Percentiles rank a stretch among this genome's conserved stretches.
These are phyloP conservation scores for Ogataea thermomethanolica DNA, from an alignment of 805 yeast species.

Conservation along the genomic window DNA sequence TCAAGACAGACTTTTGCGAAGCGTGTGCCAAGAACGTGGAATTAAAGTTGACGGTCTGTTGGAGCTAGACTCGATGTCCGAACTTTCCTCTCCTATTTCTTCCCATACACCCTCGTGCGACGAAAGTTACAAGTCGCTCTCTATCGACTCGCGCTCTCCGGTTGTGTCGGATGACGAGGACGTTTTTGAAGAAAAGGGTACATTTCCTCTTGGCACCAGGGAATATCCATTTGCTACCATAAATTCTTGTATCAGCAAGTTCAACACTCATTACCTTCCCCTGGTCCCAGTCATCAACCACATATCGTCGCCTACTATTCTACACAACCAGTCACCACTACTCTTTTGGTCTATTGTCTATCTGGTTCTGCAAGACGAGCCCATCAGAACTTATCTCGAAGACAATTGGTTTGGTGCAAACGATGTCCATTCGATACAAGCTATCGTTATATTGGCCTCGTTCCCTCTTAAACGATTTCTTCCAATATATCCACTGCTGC, in stretches of 20 bases:
- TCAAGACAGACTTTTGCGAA: conserved; percentile 26
- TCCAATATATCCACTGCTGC: conserved; percentile 24
- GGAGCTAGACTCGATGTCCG: conserved; percentile 21
- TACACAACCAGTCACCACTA: conserved; percentile 22
- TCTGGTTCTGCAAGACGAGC: conserved; percentile 16
- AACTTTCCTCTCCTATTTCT: conserved; percentile 3
- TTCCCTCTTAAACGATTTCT: conserved; percentile 24
- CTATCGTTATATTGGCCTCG: conserved; percentile 25
- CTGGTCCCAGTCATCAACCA: conserved; percentile 26
- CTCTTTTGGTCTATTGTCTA: conserved; percentile 34
- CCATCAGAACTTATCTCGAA: conserved; percentile 17
- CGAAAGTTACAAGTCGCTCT: conserved; percentile 4
- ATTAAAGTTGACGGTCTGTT: conserved; percentile 31
- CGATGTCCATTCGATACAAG: conserved; percentile 17
- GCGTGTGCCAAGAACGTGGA: conserved; percentile 26
- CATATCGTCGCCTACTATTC: conserved; percentile 20
- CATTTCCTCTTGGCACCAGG: conserved; percentile 9
- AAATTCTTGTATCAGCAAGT: conserved; percentile 11
- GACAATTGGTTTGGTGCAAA: conserved; percentile 19
- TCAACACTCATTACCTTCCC: conserved; percentile 22
- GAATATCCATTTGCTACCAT: conserved; percentile 14
- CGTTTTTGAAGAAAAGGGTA: background rate
- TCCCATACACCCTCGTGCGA: conserved; percentile 2
- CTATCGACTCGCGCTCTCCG: conserved; percentile 7
- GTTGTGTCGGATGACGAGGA: conserved; percentile 5